Conservation (phyloP, 768 basidiomycete genomes). For the Sistotremastrum niveocremeum region DNA sequence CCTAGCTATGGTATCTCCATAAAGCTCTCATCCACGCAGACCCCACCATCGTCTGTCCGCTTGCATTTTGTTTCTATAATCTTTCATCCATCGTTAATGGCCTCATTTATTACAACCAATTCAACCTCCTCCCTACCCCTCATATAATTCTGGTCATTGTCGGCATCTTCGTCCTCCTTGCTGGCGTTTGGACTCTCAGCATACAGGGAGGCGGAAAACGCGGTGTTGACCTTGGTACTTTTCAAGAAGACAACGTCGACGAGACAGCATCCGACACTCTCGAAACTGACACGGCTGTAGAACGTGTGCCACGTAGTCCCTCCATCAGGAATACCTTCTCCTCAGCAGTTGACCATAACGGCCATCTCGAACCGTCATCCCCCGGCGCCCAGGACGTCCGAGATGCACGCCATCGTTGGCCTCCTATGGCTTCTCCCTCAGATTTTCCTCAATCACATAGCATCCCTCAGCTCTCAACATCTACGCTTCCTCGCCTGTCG, state of each 20-base stretch:
- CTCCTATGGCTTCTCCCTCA: too few species aligned
- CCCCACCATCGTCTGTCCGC: constrained; percentile 76
- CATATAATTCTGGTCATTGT: constrained; percentile 63
- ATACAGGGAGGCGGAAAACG: constrained; percentile 49
- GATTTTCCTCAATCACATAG: too few species aligned
- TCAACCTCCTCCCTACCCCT: constrained; percentile 50
- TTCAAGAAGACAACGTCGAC: constrained; percentile 25
- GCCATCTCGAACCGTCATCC: background rate
- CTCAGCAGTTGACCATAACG: background rate
- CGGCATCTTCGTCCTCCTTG: constrained; percentile 66
- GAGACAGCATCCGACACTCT: constrained; percentile 3
- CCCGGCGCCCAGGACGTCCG: background rate
- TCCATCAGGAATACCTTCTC: background rate
- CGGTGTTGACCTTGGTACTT: constrained; percentile 31
- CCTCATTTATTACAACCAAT: constrained; percentile 81
- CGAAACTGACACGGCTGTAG: background rate
- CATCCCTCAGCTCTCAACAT: too few species aligned
- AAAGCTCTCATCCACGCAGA: constrained; percentile 68
- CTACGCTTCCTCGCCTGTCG: too few species aligned
- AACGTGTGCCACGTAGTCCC: constrained; percentile 1
- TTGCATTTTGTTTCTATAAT: constrained; percentile 94
- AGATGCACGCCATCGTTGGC: background rate
- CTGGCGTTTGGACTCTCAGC: constrained; percentile 85
- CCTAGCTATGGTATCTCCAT: constrained; percentile 61
- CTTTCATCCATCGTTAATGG: constrained; percentile 83